Base-by-base conservation (phyloP, 441 rosid species). In the Corymbia calophylla region DNA sequence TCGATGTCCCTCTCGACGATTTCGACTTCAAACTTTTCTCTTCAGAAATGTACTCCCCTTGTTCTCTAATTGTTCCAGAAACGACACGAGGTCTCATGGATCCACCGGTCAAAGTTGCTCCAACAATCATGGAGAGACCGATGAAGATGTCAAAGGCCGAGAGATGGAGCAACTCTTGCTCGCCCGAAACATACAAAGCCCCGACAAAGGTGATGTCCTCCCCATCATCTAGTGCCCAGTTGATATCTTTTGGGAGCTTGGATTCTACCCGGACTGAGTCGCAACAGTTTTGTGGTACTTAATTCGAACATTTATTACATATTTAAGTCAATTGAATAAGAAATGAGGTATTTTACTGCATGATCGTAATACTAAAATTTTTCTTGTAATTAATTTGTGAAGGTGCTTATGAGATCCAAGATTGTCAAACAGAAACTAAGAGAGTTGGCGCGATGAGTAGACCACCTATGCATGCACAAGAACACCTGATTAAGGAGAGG, bases 401-500 rank as follows among this genome's bases (percentile, higher is more conserved):
- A 47, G 70, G 39, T 84, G 86, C 88, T 32, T 13, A 44, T 31
- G 53, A 82, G 58, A 60, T 84, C 53, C 89, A 89, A 49, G 86
- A 58, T 82, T 44, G 89, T 60, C 84, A 82, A 17, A 27, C 84
- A 88, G 87, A 88, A 86, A n/a, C 53, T 19, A 90, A 91, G 88
- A 89, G 91, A 53, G 35, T 6, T n/a, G 91, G 82, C 53, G 86
- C 89, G 60, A 73, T 53, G 56, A 89, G 54, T 82, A 92, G 94
- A 89, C 86, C 73, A 87, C 91, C 93, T 48, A 27, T 77, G 4
- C 87, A 91, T 86, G 92, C 94, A 53, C 93, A 91, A 85, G 96
- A 94, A 58, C 95, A 95, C 91, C 93, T 93, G 12, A 68, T 95
- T 10, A 94, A 96, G 1, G 98, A 96, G 91, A 91, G 98, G 82